These are phyloP conservation scores for Periconia macrospinosa DNA, from an alignment of 2,329 filamentous ascomycete genomes.

Conservation along the genomic window DNA sequence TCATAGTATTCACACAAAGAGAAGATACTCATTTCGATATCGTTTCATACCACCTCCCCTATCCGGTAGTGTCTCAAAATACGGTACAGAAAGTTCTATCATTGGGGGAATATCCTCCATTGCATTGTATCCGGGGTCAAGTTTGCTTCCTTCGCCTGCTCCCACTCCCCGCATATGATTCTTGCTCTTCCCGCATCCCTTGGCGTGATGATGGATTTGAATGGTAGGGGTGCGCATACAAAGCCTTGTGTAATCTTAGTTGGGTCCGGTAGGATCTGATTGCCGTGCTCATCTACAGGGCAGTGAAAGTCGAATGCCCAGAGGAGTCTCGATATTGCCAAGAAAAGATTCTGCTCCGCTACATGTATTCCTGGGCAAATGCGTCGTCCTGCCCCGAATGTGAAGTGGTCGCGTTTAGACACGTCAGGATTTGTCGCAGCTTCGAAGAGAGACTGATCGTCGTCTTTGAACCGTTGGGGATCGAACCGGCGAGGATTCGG, in stretches of 20 bases:
- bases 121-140: constrained; percentile 17
- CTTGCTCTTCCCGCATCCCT: constrained; percentile 13
- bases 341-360: constrained; percentile 30
- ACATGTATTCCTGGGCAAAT: constrained; percentile 39
- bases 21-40: too few species aligned
- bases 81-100: too few species aligned
- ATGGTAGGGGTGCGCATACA: constrained; percentile 14
- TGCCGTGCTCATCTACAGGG: constrained; percentile 3
- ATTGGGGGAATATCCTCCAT: constrained; percentile 9
- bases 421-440: constrained; percentile 14
- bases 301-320: constrained; percentile 34
- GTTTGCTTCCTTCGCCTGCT: constrained; percentile 6
- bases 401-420: constrained; percentile 34
- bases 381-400: constrained; percentile 41
- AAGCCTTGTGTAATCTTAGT: constrained; percentile 12
- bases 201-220: constrained; percentile 8
- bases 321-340: constrained; percentile 28
- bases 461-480: constrained; percentile 19
- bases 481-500: constrained; percentile 18
- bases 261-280: constrained; percentile 7
- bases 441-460: constrained; percentile 13
- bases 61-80: background rate
- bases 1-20: too few species aligned
- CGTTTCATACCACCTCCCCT: background rate
- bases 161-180: constrained; percentile 17